Evolutionary conservation across 441 rosid genomes (phyloP).

Genomic region (Macaranga tanarius): DNA sequence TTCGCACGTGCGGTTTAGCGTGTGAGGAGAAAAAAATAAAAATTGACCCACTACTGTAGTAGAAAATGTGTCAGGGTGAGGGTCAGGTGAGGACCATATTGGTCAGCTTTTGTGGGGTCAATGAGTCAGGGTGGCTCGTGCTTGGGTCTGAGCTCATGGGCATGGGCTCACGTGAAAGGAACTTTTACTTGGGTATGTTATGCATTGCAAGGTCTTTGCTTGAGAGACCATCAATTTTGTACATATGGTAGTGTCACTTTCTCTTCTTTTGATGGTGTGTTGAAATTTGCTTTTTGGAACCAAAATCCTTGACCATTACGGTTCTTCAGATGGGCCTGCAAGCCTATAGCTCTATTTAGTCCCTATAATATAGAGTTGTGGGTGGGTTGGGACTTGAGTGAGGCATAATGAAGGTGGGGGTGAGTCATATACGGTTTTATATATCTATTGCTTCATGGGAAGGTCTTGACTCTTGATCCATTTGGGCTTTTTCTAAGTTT

Average conservation of each 20-base stretch:
- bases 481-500: no score
- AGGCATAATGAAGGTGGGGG: neutral
- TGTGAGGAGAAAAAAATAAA: neutral
- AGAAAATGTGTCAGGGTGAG: constrained; percentile 7
- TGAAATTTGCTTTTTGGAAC: neutral
- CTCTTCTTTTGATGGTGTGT: constrained; percentile 40
- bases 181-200: constrained; percentile 15
- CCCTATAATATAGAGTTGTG: neutral
- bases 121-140: constrained; percentile 26
- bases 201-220: neutral
- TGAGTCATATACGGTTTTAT: neutral
- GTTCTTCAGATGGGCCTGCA: constrained; percentile 3
- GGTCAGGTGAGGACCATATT: neutral
- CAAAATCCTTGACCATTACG: constrained; percentile 22
- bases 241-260: constrained; percentile 23
- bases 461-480: neutral
- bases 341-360: constrained; percentile 3
- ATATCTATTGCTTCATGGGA: neutral
- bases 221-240: neutral
- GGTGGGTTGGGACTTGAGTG: neutral
- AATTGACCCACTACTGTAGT: constrained; percentile 5
- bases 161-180: constrained; percentile 42
- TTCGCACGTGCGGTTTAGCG: constrained; percentile 19
- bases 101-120: constrained; percentile 4
- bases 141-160: constrained; percentile 27